Percentiles rank a stretch among this genome's conserved stretches.
phyloP scores from a whole-genome alignment of 2,329 filamentous ascomycete genomes.

The Akanthomyces dipterigenus region DNA sequence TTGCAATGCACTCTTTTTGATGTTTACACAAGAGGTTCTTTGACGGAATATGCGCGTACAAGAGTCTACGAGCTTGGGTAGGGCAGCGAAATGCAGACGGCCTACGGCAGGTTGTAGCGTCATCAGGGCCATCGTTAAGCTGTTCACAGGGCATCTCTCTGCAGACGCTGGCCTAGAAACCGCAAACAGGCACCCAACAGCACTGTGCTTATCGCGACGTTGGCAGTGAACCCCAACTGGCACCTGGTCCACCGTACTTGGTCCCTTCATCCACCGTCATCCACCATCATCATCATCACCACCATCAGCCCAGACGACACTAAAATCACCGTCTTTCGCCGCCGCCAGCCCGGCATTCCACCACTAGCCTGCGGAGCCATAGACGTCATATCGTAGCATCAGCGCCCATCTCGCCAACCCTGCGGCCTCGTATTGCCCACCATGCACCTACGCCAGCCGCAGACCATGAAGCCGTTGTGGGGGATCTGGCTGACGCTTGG shows the following conservation, averaged over 20 bases:
- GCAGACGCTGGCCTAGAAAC: neutral
- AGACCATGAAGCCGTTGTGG: neutral
- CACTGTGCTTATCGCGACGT: neutral
- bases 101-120: neutral
- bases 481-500: neutral
- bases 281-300: neutral
- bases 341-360: neutral
- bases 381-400: conserved; percentile 10
- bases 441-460: too few species aligned
- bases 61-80: neutral
- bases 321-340: neutral
- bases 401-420: neutral
- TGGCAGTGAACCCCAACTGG: too few species aligned
- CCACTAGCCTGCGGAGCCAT: neutral
- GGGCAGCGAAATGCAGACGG: neutral
- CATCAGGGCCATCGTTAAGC: neutral
- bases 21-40: too few species aligned
- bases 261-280: neutral
- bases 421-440: conserved; percentile 5
- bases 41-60: neutral
- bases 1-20: neutral
- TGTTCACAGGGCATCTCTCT: neutral
- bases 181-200: neutral
- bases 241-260: neutral
- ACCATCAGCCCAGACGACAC: neutral